A percentile compares a stretch with the other conserved stretches of the same genome.
Evolutionary conservation across 257 asterid genomes (phyloP).

Genomic region (Lavandula angustifolia): DNA sequence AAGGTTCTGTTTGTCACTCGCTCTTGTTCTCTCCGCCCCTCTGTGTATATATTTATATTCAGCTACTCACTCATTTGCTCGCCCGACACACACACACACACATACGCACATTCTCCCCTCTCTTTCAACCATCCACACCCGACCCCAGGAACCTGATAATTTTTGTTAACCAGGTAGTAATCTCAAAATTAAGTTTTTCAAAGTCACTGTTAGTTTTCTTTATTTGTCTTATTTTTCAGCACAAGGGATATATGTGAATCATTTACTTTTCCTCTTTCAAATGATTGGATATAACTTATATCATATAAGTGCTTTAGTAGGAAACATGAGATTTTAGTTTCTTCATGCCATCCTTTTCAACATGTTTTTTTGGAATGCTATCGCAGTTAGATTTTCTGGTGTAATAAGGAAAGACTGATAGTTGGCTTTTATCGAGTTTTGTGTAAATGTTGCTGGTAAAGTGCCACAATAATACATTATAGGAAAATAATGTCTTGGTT

Average conservation of each 20-base stretch:
- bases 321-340: conserved; percentile 17
- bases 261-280: background rate
- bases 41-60: background rate
- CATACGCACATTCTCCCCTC: no score
- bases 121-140: background rate
- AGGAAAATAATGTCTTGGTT: conserved; percentile 2
- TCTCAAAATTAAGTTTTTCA: background rate
- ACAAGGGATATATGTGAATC: background rate
- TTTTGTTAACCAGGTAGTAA: conserved; percentile 9
- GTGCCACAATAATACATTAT: background rate
- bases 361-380: background rate
- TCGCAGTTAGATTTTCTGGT: conserved; percentile 17
- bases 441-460: background rate
- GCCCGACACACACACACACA: no score
- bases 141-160: background rate
- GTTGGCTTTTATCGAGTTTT: conserved; percentile 1
- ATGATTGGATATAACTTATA: conserved; percentile 20
- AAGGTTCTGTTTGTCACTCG: background rate
- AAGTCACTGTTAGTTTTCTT: conserved; percentile 2
- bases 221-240: background rate
- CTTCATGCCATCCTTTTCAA: conserved; percentile 6
- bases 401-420: background rate
- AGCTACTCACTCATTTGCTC: no score
- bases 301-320: conserved; percentile 4
- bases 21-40: background rate